phyloP scores from a whole-genome alignment of 78 protist species.

The Planoprotostelium fungivorum region DNA sequence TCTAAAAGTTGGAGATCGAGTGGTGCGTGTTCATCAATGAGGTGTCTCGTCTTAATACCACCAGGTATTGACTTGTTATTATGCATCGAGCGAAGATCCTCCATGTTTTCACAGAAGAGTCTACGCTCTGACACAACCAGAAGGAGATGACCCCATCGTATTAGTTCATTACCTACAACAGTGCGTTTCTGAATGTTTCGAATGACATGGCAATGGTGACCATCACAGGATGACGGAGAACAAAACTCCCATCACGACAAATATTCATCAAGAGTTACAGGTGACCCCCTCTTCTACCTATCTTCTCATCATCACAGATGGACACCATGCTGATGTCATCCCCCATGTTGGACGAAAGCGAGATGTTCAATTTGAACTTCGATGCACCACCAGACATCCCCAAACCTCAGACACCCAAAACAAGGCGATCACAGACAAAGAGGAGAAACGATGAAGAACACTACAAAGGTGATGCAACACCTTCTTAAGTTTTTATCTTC shows the following conservation, averaged over 20 bases:
- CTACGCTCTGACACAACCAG: neutral
- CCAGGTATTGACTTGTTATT: neutral
- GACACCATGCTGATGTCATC: neutral
- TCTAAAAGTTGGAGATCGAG: neutral
- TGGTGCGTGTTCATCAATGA: neutral
- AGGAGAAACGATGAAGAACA: no score
- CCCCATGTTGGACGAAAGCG: neutral
- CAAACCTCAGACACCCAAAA: neutral
- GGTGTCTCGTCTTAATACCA: neutral
- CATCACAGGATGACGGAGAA: neutral
- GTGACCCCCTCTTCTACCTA: neutral
- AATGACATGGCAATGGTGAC: no score
- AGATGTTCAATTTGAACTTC: neutral
- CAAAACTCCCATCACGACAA: neutral
- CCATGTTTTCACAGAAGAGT: neutral
- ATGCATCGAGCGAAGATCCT: neutral
- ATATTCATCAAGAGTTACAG: neutral
- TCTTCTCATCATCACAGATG: no score
- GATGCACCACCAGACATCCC: neutral
- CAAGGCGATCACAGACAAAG: neutral
- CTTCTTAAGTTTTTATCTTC: no score
- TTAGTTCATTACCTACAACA: neutral
- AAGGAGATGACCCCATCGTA: neutral
- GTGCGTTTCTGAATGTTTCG: no score
- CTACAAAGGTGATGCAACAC: no score